Percentiles rank a stretch among this genome's conserved stretches.
These are phyloP conservation scores for Pythium coloratum DNA, from an alignment of 352 stramenopile species.

Conservation along the genomic window DNA sequence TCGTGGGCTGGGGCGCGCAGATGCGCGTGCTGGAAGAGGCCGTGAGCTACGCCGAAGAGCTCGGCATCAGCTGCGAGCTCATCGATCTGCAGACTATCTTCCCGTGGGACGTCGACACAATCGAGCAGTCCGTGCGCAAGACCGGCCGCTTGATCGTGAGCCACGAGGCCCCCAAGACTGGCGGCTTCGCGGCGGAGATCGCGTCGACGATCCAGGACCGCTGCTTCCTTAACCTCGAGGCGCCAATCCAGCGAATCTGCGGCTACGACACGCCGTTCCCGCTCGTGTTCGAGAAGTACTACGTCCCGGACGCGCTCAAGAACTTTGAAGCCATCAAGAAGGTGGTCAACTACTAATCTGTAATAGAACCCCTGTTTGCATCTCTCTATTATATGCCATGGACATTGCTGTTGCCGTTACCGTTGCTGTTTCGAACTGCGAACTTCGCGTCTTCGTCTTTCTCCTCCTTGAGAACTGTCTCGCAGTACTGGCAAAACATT, in stretches of 20 bases:
- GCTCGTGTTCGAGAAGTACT: conserved; percentile 96
- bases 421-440: neutral
- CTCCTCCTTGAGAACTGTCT: conserved; percentile 55
- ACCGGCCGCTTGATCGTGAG: conserved; percentile 96
- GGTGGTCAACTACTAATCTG: conserved; percentile 83
- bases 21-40: conserved; percentile 87
- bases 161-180: conserved; percentile 95
- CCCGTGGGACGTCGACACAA: conserved; percentile 95
- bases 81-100: conserved; percentile 98
- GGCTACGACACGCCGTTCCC: conserved; percentile 98
- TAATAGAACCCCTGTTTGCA: neutral
- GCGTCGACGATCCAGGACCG: conserved; percentile 91
- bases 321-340: conserved; percentile 96
- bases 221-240: conserved; percentile 96
- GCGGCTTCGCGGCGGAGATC: conserved; percentile 96
- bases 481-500: conserved; percentile 86
- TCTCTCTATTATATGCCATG: neutral
- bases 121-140: conserved; percentile 96
- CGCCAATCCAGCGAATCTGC: conserved; percentile 92
- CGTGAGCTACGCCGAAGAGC: conserved; percentile 83
- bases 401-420: neutral
- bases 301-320: conserved; percentile 93
- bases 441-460: conserved; percentile 1
- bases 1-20: conserved; percentile 94
- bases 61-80: conserved; percentile 96